phyloP scores from a whole-genome alignment of 306 rosid species.

The Coriaria nepalensis region DNA sequence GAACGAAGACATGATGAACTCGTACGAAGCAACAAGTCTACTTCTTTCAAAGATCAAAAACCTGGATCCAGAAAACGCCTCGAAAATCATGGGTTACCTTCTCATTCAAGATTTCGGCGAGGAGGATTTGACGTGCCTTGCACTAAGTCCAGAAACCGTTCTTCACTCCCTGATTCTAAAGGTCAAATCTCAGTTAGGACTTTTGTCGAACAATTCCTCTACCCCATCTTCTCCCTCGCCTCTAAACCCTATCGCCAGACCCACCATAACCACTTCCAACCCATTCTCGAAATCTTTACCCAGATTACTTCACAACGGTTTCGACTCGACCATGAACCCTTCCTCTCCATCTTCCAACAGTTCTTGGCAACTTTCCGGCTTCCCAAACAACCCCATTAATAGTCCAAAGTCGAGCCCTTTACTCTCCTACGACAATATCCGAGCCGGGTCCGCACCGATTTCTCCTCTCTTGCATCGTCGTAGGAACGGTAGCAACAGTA shows the following conservation, averaged over 20 bases:
- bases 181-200: conserved; percentile 50
- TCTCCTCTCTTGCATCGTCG: conserved; percentile 18
- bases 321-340: conserved; percentile 40
- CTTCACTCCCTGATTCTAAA: conserved; percentile 38
- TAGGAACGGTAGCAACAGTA: conserved; percentile 5
- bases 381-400: conserved; percentile 37
- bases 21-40: conserved; percentile 62
- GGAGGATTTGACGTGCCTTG: conserved; percentile 53
- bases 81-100: conserved; percentile 83
- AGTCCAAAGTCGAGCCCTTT: conserved; percentile 63
- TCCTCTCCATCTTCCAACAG: conserved; percentile 41
- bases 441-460: conserved; percentile 25
- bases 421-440: conserved; percentile 45
- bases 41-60: conserved; percentile 54
- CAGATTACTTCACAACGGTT: conserved; percentile 27
- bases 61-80: conserved; percentile 74
- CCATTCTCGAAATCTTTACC: conserved; percentile 49
- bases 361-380: conserved; percentile 41
- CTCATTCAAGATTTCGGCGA: conserved; percentile 60
- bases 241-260: conserved; percentile 58
- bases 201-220: conserved; percentile 20
- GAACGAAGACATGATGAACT: conserved; percentile 53
- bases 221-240: conserved; percentile 27
- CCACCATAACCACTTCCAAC: conserved; percentile 21
- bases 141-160: conserved; percentile 53